Evolutionary conservation across 345 rosid species (phyloP), one percentile per base, ranked within the genome.

Genomic region (Gossypium turneri): DNA sequence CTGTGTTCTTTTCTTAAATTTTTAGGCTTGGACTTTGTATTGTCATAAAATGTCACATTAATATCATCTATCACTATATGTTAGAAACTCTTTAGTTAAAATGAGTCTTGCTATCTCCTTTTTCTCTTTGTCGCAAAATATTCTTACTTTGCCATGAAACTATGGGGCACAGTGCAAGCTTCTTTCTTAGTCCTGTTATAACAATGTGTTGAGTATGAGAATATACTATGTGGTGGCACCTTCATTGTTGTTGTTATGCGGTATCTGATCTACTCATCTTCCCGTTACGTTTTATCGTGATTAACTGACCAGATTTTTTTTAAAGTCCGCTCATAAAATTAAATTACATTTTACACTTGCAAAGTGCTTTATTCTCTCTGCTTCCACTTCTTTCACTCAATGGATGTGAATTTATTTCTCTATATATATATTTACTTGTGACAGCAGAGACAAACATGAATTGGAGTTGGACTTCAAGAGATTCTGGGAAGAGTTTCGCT

Each of bases 391-490:
- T 70, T 29, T 70, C 24, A 1, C 17, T 17, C 59, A 17, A 17
- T 10, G 24, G 45, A 52, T 29, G 45, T 51, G 24, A 27, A 17
- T 38, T 38, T 72, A 22, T 72, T 17, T 12, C 59, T 55, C 8
- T 34, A 6, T 45, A 44, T 24, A n/a, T n/a, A 13, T 68, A 51
- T 73, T 67, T 72, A 22, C 12, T 19, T 64, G 12, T 56, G 63
- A 72, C 64, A 80, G 77, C 91, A 93, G 97, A 80, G 94, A 85
- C 75, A 88, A 85, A 77, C 90, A 90, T 86, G 99, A 90, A 79
- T 76, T 93, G 94, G 98, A 96, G 80, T 80, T 91, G 97, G 98
- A 96, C 87, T 93, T 96, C 82, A 96, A 93, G 82, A 96, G 98
- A 85, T 88, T 86, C 67, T 93, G 99, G 99, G 98, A 96, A 82